A percentile compares a stretch with the other conserved stretches of the same genome.
phyloP scores from a whole-genome alignment of 495 filamentous ascomycete genomes.

The Staphylotrichum longicolle region DNA sequence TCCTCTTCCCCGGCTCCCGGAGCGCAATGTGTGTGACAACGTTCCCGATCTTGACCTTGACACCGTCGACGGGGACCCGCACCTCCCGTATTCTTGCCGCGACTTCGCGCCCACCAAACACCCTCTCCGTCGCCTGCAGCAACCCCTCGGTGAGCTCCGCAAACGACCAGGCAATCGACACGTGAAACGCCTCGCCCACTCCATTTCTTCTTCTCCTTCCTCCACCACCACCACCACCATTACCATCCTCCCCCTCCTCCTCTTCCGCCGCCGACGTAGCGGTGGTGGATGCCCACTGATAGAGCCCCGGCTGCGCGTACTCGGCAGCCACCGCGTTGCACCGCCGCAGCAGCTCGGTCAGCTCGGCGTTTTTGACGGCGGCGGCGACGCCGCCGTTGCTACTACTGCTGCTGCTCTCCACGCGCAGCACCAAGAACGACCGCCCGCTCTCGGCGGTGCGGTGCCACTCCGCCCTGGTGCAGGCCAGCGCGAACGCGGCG shows the following conservation, averaged over 20 bases:
- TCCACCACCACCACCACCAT: too few species aligned
- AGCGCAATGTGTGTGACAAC: conserved; percentile 58
- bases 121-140: conserved; percentile 29
- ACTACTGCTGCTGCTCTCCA: conserved; percentile 27
- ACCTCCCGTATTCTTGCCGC: conserved; percentile 29
- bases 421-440: conserved; percentile 80
- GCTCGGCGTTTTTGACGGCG: conserved; percentile 51
- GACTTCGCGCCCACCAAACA: conserved; percentile 25
- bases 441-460: conserved; percentile 62
- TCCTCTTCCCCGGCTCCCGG: conserved; percentile 26
- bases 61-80: conserved; percentile 43
- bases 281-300: conserved; percentile 36
- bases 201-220: not conserved
- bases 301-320: conserved; percentile 73
- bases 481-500: conserved; percentile 38
- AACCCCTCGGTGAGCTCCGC: conserved; percentile 44
- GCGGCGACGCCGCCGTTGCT: too few species aligned
- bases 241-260: too few species aligned
- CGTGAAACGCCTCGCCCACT: conserved; percentile 60
- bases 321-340: conserved; percentile 60
- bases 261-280: not conserved
- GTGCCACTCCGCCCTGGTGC: conserved; percentile 41
- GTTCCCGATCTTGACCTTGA: conserved; percentile 82
- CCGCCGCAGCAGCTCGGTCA: conserved; percentile 61
- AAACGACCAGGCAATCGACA: conserved; percentile 78